Evolutionary conservation across 352 stramenopile species (phyloP), one percentile per base, ranked within the genome.

Genomic region (Pythium folliculosum): DNA sequence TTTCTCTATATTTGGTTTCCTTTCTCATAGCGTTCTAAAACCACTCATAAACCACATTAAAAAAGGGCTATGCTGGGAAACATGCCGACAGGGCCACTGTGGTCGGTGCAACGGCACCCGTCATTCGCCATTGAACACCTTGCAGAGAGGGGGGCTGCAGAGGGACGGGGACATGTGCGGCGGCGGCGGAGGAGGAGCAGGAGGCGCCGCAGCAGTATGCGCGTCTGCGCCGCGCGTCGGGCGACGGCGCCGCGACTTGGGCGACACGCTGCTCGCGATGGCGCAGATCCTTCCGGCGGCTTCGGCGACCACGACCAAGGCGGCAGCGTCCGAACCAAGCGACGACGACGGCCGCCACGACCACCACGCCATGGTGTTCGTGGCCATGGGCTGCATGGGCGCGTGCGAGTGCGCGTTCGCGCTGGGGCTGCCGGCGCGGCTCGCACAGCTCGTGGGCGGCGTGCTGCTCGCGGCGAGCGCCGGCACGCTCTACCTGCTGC

Each of bases 401-500:
- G 63, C 45, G 23, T 67, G 73, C 19, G 69, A 81, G 50, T 22
- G 72, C 13, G 69, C 75, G 44, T 64, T 89, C 47, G 38, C 57
- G 38, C 54, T 64, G 19, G 63, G 44, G 17, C 68, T 90, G 22
- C 60, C 80, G 13, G 60, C 56, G 30, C 84, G 80, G n/a, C 53
- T 88, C 14, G 53, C 79, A 22, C 69, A 82, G 45, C 68, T 90
- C 17, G 68, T 90, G 13, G 79, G 80, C 48, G 81, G 79, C n/a
- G 67, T 83, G 19, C 54, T 90, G 19, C 69, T 92, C 13, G 76
- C 80, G 3, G 70, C 78, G 0, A 86, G 73, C 50, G 77, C 84
- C 8, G 81, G 77, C 5, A 68, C 63, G 23, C 68, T 77, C 54
- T 92, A 91, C 45, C 50, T 90, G 32, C 59, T 73, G 59, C 58